Conservation (phyloP, 2,329 filamentous ascomycete genomes). For the Pestalotiopsis sp. region DNA sequence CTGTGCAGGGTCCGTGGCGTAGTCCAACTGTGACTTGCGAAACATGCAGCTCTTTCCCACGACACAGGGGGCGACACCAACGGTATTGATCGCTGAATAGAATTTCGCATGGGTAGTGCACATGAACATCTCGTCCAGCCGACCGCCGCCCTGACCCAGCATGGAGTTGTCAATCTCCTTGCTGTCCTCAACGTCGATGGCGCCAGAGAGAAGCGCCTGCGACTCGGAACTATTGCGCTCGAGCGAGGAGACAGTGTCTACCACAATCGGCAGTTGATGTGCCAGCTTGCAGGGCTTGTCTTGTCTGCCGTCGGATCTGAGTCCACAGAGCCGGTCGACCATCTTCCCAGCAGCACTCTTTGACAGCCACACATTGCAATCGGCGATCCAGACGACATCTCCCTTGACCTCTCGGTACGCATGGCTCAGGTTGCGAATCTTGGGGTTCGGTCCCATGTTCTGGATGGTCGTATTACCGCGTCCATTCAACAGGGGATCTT, state of each 20-base stretch:
- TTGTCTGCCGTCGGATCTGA: slow-evolving; percentile 47
- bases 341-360: slow-evolving; percentile 80
- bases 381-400: slow-evolving; percentile 90
- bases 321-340: slow-evolving; percentile 84
- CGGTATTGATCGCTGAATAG: slow-evolving; percentile 95
- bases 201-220: slow-evolving; percentile 35
- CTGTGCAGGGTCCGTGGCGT: slow-evolving; percentile 58
- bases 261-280: slow-evolving; percentile 86
- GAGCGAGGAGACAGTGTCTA: slow-evolving; percentile 64
- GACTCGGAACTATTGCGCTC: slow-evolving; percentile 27
- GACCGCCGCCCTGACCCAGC: slow-evolving; percentile 65
- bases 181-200: slow-evolving; percentile 32
- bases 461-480: slow-evolving; percentile 45
- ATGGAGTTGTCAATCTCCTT: slow-evolving; percentile 28
- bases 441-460: slow-evolving; percentile 91
- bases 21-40: slow-evolving; percentile 84
- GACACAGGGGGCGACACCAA: slow-evolving; percentile 87
- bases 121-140: slow-evolving; percentile 94
- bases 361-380: slow-evolving; percentile 95
- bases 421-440: slow-evolving; percentile 94
- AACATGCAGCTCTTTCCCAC: slow-evolving; percentile 99
- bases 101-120: slow-evolving; percentile 94
- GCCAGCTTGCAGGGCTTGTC: slow-evolving; percentile 82
- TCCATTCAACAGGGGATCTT: slow-evolving; percentile 71
- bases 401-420: slow-evolving; percentile 87